These are phyloP conservation scores for Psilocybe cubensis DNA, from an alignment of 768 basidiomycete species.

Conservation along the genomic window DNA sequence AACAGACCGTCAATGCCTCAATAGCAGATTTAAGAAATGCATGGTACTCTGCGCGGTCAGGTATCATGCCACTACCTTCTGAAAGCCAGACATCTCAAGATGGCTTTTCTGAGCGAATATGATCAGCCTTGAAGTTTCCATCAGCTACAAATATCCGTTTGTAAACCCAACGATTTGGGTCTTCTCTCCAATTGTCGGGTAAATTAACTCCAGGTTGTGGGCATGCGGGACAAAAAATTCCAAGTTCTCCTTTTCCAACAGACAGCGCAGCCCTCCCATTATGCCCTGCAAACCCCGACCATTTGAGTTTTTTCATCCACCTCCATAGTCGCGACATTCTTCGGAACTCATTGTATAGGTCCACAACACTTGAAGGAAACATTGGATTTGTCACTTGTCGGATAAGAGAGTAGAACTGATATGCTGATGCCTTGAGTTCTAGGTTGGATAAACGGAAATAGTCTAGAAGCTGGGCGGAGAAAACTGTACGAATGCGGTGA, in stretches of 20 bases:
- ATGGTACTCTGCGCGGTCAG: slow-evolving; percentile 3
- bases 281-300: no score
- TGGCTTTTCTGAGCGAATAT: no score
- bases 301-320: no score
- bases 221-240: slow-evolving; percentile 19
- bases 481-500: no score
- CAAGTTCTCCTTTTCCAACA: slow-evolving; percentile 5
- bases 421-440: slow-evolving; percentile 6
- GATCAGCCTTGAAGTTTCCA: no score
- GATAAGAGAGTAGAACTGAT: slow-evolving; percentile 2
- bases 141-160: background rate
- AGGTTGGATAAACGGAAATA: slow-evolving; percentile 1
- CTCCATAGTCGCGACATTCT: no score
- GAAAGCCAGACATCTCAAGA: slow-evolving; percentile 20
- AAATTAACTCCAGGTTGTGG: slow-evolving; percentile 19
- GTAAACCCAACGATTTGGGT: background rate
- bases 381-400: background rate
- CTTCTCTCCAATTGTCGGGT: background rate
- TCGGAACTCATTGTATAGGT: no score
- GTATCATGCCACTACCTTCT: slow-evolving; percentile 19
- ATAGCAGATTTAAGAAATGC: slow-evolving; percentile 9
- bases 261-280: no score
- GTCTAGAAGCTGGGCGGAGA: no score
- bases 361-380: no score
- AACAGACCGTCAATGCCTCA: slow-evolving; percentile 16